These are phyloP conservation scores for Lentinus brumalis DNA, from an alignment of 768 basidiomycete genomes.

Conservation along the genomic window DNA sequence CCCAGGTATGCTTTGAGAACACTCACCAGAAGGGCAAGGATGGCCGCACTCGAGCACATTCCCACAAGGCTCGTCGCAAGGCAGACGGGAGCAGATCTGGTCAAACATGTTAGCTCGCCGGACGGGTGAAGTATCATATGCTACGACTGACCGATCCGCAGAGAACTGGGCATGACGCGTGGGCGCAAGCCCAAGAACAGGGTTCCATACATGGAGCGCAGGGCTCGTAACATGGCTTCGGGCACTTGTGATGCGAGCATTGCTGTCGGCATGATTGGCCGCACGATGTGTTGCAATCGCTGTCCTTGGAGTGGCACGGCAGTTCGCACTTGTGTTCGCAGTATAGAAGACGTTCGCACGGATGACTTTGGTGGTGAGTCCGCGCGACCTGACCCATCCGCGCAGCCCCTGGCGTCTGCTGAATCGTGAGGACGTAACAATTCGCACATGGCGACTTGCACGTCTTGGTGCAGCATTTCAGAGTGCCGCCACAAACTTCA, in stretches of 20 bases:
- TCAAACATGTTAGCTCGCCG: neutral
- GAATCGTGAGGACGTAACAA: conserved; percentile 29
- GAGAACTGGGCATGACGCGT: conserved; percentile 35
- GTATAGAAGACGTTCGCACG: conserved; percentile 33
- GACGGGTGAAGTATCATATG: neutral
- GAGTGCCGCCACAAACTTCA: conserved; percentile 24
- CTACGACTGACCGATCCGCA: conserved; percentile 38
- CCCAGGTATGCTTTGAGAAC: neutral
- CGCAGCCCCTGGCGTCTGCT: neutral
- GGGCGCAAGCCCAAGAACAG: conserved; percentile 38
- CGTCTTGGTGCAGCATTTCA: conserved; percentile 31
- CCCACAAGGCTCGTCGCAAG: conserved; percentile 37
- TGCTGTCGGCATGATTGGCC: conserved; percentile 26
- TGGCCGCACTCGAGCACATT: conserved; percentile 38
- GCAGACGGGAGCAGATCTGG: conserved; percentile 40
- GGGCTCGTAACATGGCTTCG: conserved; percentile 31
- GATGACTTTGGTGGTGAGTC: conserved; percentile 28
- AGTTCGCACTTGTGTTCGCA: conserved; percentile 36
- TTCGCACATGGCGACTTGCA: conserved; percentile 34
- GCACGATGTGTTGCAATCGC: conserved; percentile 33
- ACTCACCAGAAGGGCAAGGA: conserved; percentile 39
- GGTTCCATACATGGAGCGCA: conserved; percentile 38
- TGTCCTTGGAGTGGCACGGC: conserved; percentile 28
- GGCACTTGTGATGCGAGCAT: conserved; percentile 34
- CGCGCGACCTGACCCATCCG: conserved; percentile 5